These are phyloP conservation scores for Chlorokybus atmophyticus DNA, from an alignment of 139 green algal genomes.

Conservation along the genomic window DNA sequence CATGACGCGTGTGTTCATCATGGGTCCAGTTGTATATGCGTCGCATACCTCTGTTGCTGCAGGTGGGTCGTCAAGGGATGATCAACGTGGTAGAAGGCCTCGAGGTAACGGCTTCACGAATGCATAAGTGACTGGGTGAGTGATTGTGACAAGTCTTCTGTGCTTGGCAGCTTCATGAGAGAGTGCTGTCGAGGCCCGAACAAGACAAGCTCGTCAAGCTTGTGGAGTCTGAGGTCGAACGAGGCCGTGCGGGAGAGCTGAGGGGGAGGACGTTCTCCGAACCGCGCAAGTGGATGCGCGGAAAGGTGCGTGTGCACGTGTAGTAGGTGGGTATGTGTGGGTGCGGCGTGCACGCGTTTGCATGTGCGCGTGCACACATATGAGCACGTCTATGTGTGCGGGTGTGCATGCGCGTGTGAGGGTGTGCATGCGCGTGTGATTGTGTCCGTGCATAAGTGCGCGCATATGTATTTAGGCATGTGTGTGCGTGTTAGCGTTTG, in stretches of 20 bases:
- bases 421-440: too few species aligned
- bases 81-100: not conserved
- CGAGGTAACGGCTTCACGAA: too few species aligned
- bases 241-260: conserved; percentile 12
- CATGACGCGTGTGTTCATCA: not conserved
- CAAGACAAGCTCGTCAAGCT: conserved; percentile 27
- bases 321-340: too few species aligned
- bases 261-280: conserved; percentile 37
- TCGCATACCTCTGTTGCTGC: not conserved
- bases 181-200: conserved; percentile 27
- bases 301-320: too few species aligned
- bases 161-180: conserved; percentile 40
- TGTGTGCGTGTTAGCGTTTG: too few species aligned
- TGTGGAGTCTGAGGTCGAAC: conserved; percentile 22
- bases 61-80: not conserved
- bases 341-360: too few species aligned
- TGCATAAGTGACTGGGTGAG: too few species aligned
- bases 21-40: not conserved
- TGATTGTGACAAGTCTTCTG: conserved; percentile 31
- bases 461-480: too few species aligned
- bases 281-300: conserved; percentile 40
- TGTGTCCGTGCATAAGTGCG: too few species aligned
- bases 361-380: too few species aligned
- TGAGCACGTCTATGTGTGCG: too few species aligned
- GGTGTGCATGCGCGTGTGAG: too few species aligned